A percentile compares a stretch with the other conserved stretches of the same genome.
Conservation (phyloP, 345 rosid genomes). For the Lepidium africanum region DNA sequence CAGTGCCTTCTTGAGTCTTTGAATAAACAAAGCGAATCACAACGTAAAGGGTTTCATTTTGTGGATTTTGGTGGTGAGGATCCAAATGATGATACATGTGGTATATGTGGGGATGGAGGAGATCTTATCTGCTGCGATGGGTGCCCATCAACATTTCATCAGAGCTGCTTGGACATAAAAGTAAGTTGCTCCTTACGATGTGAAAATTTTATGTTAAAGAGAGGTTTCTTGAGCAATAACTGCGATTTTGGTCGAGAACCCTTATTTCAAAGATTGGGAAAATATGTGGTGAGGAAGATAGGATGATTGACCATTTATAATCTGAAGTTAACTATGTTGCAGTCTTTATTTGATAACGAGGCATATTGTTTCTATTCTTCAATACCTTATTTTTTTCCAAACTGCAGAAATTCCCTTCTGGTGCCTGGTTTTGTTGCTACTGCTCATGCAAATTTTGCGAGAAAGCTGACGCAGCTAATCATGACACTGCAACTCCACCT, state of each 20-base stretch:
- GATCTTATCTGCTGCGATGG: slow-evolving; percentile 83
- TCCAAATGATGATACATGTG: slow-evolving; percentile 96
- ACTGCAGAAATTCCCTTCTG: slow-evolving; percentile 75
- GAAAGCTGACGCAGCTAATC: slow-evolving; percentile 32
- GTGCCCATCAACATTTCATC: slow-evolving; percentile 97
- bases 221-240: background rate
- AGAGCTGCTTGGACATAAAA: slow-evolving; percentile 68
- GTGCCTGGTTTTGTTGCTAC: slow-evolving; percentile 78
- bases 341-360: background rate
- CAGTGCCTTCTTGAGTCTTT: slow-evolving; percentile 65
- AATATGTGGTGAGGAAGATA: background rate
- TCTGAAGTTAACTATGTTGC: background rate
- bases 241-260: background rate
- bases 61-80: slow-evolving; percentile 64
- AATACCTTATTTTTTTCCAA: background rate
- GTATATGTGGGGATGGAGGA: slow-evolving; percentile 97
- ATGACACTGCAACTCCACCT: slow-evolving; percentile 16
- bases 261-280: background rate
- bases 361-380: slow-evolving; percentile 10
- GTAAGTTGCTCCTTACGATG: slow-evolving; percentile 34
- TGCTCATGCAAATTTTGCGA: slow-evolving; percentile 91
- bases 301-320: background rate
- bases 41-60: slow-evolving; percentile 48
- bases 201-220: background rate
- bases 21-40: slow-evolving; percentile 57